A percentile compares a stretch with the other conserved stretches of the same genome.
Evolutionary conservation across 2,329 filamentous ascomycete genomes (phyloP).

Genomic region (Metarhizium robertsii): DNA sequence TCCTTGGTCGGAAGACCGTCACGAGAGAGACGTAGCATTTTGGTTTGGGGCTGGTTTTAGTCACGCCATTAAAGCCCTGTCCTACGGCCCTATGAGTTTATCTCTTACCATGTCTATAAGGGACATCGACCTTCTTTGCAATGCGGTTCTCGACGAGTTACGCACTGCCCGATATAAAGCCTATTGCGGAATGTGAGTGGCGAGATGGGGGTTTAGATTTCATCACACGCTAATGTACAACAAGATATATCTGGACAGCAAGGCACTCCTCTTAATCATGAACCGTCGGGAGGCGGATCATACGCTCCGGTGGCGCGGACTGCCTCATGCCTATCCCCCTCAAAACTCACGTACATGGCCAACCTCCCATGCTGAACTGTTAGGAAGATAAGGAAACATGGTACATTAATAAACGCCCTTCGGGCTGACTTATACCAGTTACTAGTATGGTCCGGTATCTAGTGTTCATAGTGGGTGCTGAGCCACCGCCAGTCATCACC

Average conservation of each 20-base stretch:
- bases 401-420: no score
- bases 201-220: background rate
- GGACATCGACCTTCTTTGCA: conserved; percentile 51
- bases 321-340: no score
- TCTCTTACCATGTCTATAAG: conserved; percentile 33
- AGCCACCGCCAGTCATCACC: no score
- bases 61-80: conserved; percentile 59
- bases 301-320: no score
- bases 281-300: background rate
- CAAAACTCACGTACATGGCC: no score
- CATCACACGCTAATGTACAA: background rate
- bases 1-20: conserved; percentile 54
- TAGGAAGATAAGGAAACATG: no score
- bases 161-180: conserved; percentile 53
- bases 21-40: conserved; percentile 56
- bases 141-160: conserved; percentile 54
- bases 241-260: conserved; percentile 2
- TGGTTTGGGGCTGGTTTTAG: conserved; percentile 72
- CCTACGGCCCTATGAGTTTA: conserved; percentile 56
- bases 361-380: no score
- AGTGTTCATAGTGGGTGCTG: no score
- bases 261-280: background rate
- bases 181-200: conserved; percentile 63
- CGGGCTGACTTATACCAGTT: no score
- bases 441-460: no score